Percentiles rank a stretch among this genome's conserved stretches.
These are phyloP conservation scores for Dictyophora rubrovolvata DNA, from an alignment of 768 basidiomycete genomes.

Conservation along the genomic window DNA sequence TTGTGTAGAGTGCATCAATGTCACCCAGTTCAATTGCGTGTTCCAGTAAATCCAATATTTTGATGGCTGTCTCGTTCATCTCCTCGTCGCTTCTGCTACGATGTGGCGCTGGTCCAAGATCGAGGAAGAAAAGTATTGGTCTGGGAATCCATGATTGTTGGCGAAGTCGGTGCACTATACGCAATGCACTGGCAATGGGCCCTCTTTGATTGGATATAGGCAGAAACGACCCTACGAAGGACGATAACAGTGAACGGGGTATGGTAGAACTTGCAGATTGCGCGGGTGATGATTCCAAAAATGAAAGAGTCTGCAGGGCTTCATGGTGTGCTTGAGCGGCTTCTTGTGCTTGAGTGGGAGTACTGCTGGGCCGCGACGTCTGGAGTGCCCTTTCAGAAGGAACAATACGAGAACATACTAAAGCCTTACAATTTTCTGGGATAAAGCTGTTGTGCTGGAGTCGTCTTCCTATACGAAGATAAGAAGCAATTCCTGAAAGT, in stretches of 20 bases:
- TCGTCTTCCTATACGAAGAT: neutral
- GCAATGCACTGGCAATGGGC: conserved; percentile 58
- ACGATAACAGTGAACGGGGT: conserved; percentile 27
- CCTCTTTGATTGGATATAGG: conserved; percentile 54
- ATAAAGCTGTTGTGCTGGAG: neutral
- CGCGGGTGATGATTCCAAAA: conserved; percentile 51
- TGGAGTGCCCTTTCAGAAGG: neutral
- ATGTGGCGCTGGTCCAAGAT: conserved; percentile 16
- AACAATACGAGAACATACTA: neutral
- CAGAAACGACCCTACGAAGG: conserved; percentile 53
- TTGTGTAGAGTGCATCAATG: conserved; percentile 57
- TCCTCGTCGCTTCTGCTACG: conserved; percentile 56
- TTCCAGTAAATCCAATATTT: conserved; percentile 69
- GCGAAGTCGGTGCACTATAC: conserved; percentile 57
- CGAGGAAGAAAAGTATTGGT: conserved; percentile 1
- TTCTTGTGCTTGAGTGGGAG: conserved; percentile 18
- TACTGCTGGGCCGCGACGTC: neutral
- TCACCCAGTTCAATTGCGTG: conserved; percentile 76
- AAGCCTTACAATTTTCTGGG: neutral
- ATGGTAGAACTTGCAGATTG: conserved; percentile 38
- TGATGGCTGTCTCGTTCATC: conserved; percentile 58
- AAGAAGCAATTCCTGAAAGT: no score
- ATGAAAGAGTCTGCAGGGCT: conserved; percentile 56
- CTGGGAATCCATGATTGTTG: conserved; percentile 40
- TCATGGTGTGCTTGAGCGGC: conserved; percentile 69